Percentiles rank a stretch among this genome's conserved stretches.
These are phyloP conservation scores for Hortaea sp. DNA, from an alignment of 2,329 filamentous ascomycete species.

Conservation along the genomic window DNA sequence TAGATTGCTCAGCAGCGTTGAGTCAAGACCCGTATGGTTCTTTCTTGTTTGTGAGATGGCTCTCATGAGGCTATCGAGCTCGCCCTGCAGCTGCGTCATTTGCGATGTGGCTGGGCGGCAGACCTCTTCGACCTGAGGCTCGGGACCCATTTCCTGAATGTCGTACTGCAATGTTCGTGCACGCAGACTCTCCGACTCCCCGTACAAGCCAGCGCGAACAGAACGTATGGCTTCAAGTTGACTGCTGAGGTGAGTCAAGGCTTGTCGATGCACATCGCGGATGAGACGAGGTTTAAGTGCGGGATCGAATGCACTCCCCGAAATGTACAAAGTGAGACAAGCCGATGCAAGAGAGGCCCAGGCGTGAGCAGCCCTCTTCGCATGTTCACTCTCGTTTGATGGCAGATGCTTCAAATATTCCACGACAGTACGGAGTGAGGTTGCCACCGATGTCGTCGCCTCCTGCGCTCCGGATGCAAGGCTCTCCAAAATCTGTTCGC, in stretches of 20 bases:
- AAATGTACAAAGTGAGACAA: conserved; percentile 70
- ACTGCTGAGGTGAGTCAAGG: conserved; percentile 44
- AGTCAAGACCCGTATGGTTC: not conserved
- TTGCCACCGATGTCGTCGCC: too few relatives aligned
- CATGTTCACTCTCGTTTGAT: not conserved
- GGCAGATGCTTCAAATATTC: not conserved
- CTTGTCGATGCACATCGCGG: conserved; percentile 46
- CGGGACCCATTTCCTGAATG: conserved; percentile 52
- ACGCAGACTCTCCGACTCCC: conserved; percentile 57
- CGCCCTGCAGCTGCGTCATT: conserved; percentile 63
- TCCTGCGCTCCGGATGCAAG: too few relatives aligned
- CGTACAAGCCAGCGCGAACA: conserved; percentile 60
- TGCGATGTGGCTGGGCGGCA: conserved; percentile 62
- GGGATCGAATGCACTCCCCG: conserved; percentile 79
- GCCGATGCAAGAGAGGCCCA: conserved; percentile 70
- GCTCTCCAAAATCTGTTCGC: too few relatives aligned
- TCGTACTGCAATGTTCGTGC: conserved; percentile 54
- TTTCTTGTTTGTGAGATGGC: conserved; percentile 9
- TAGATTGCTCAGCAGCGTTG: conserved; percentile 19
- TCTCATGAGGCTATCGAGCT: conserved; percentile 45
- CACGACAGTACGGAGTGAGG: not conserved
- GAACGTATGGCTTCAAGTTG: conserved; percentile 51
- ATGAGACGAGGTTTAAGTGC: conserved; percentile 54
- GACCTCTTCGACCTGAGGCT: conserved; percentile 56
- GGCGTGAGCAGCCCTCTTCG: conserved; percentile 40